These are phyloP conservation scores for Drechslera avenae DNA, from an alignment of 2,329 filamentous ascomycete genomes.

Conservation along the genomic window DNA sequence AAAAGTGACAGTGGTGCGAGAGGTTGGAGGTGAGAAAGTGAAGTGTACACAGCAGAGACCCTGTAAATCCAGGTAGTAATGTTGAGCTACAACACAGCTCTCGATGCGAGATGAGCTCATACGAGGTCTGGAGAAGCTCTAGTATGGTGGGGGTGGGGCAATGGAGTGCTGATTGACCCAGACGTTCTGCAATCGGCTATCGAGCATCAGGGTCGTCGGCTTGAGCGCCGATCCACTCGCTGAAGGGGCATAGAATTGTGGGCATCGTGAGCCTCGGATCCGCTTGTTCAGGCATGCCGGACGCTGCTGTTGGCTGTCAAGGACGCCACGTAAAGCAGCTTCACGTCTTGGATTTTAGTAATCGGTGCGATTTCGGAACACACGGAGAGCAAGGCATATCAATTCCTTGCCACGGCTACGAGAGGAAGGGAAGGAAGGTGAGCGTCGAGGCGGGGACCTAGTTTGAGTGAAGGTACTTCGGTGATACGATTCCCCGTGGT, in stretches of 20 bases:
- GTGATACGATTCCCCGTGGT: slow-evolving; percentile 21
- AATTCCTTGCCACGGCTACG: background rate
- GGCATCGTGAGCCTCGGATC: slow-evolving; percentile 40
- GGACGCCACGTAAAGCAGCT: slow-evolving; percentile 30
- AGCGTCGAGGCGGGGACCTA: background rate
- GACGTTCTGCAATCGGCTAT: slow-evolving; percentile 26
- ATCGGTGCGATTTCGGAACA: slow-evolving; percentile 12
- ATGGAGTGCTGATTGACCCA: slow-evolving; percentile 26
- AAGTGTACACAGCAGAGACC: background rate
- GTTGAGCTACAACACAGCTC: slow-evolving; percentile 41
- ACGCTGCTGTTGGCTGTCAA: slow-evolving; percentile 24
- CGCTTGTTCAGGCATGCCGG: slow-evolving; percentile 38
- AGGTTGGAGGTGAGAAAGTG: background rate
- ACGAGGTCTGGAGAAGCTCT: slow-evolving; percentile 32
- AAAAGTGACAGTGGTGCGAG: slow-evolving; percentile 1
- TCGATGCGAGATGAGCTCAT: slow-evolving; percentile 46
- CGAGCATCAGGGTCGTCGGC: slow-evolving; percentile 15
- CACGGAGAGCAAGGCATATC: slow-evolving; percentile 5
- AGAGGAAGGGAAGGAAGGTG: background rate
- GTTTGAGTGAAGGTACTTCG: slow-evolving; percentile 16
- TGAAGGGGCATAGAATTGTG: slow-evolving; percentile 30
- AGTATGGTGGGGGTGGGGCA: slow-evolving; percentile 44
- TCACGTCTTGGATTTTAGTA: slow-evolving; percentile 11
- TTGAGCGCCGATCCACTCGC: slow-evolving; percentile 28
- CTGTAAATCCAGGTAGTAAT: slow-evolving; percentile 22